Evolutionary conservation across 495 filamentous ascomycete genomes (phyloP).

Genomic region (Penicillium desertorum): DNA sequence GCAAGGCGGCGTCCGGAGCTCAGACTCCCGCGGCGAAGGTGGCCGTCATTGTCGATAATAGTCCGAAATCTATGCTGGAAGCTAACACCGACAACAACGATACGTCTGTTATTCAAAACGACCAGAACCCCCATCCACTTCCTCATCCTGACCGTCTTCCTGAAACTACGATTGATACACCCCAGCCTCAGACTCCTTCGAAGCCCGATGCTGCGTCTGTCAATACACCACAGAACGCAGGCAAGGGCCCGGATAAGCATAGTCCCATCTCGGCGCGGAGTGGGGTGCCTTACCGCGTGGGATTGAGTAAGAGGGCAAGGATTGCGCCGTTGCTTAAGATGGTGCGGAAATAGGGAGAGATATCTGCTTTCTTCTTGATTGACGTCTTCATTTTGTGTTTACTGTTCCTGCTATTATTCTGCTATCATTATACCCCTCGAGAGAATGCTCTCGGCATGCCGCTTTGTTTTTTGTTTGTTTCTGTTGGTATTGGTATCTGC

Average conservation of each 20-base stretch:
- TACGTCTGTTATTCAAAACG: background rate
- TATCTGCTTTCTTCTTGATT: background rate
- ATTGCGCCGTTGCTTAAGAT: constrained; percentile 67
- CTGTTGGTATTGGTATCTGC: background rate
- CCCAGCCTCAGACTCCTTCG: constrained; percentile 25
- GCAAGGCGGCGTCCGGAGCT: background rate
- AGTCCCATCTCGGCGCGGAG: constrained; percentile 53
- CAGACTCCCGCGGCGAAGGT: background rate
- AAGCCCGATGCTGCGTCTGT: constrained; percentile 9
- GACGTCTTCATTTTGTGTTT: background rate
- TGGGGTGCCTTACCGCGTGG: constrained; percentile 63
- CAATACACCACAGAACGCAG: constrained; percentile 14
- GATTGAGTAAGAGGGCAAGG: constrained; percentile 61
- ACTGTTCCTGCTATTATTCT: background rate
- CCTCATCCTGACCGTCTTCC: background rate
- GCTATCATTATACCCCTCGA: constrained; percentile 29
- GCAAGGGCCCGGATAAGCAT: constrained; percentile 40
- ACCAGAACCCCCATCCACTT: background rate
- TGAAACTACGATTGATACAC: background rate
- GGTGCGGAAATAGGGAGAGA: constrained; percentile 52
- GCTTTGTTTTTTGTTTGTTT: constrained; percentile 3
- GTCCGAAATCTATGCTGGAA: background rate
- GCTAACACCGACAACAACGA: background rate
- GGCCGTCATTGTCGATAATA: constrained; percentile 4
- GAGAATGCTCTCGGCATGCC: constrained; percentile 8